These are phyloP conservation scores for Ceratopteris richardii DNA, from an alignment of 75 land plant species.

Conservation along the genomic window DNA sequence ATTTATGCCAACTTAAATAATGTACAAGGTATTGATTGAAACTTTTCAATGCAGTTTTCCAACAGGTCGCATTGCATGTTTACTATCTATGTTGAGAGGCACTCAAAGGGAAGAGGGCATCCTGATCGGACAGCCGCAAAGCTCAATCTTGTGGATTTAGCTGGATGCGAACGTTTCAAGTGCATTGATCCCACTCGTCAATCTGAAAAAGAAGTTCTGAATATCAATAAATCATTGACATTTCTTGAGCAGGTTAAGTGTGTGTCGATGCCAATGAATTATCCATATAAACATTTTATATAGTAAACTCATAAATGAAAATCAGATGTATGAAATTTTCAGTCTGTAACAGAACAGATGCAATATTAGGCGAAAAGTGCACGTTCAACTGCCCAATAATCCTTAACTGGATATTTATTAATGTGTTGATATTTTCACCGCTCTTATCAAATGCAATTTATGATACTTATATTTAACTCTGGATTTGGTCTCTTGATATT, in stretches of 20 bases:
- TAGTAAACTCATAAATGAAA: too few species aligned
- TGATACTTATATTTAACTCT: too few species aligned
- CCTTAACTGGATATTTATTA: too few species aligned
- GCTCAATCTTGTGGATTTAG: slow-evolving; percentile 35
- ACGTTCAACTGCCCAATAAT: too few species aligned
- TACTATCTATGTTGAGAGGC: slow-evolving; percentile 31
- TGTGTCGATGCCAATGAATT: too few species aligned
- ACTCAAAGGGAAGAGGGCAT: slow-evolving; percentile 5
- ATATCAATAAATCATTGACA: slow-evolving; percentile 31
- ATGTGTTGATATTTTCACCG: too few species aligned
- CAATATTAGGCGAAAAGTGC: too few species aligned
- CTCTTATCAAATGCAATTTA: too few species aligned
- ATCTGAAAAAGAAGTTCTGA: slow-evolving; percentile 17
- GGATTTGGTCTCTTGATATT: too few species aligned
- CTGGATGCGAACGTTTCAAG: slow-evolving; percentile 25
- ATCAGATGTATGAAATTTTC: too few species aligned
- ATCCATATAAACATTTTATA: too few species aligned
- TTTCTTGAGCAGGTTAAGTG: slow-evolving; percentile 32
- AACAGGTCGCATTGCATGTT: slow-evolving; percentile 38
- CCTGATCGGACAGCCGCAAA: slow-evolving; percentile 27
- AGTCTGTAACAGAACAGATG: too few species aligned
- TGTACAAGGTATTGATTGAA: background rate
- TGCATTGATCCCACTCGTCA: slow-evolving; percentile 8
- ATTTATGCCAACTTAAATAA: background rate
- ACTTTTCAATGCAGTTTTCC: slow-evolving; percentile 3